Evolutionary conservation across 2,329 filamentous ascomycete genomes (phyloP).

Genomic region (Periconia sp.): DNA sequence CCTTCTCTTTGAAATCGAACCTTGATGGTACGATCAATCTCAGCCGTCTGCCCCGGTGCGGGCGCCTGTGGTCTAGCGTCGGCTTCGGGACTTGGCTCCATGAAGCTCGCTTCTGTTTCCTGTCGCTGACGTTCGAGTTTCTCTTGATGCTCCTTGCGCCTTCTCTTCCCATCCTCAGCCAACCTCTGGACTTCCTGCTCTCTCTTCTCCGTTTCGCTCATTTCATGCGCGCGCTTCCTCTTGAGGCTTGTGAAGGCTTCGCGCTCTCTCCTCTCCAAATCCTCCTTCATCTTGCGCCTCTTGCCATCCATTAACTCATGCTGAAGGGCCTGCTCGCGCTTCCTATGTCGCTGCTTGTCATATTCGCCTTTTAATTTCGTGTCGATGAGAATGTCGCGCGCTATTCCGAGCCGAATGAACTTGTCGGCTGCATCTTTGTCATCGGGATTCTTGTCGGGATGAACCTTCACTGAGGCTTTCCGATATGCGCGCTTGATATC

Average conservation of each 20-base stretch:
- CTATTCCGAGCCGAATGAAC: slow-evolving; percentile 85
- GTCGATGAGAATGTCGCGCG: slow-evolving; percentile 82
- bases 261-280: slow-evolving; percentile 79
- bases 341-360: slow-evolving; percentile 75
- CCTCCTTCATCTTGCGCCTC: slow-evolving; percentile 79
- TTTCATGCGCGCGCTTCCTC: slow-evolving; percentile 53
- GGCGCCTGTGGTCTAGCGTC: slow-evolving; percentile 16
- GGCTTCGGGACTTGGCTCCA: slow-evolving; percentile 36
- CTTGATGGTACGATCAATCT: slow-evolving; percentile 64
- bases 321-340: slow-evolving; percentile 71
- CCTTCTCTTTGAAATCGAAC: slow-evolving; percentile 61
- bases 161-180: slow-evolving; percentile 58
- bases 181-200: slow-evolving; percentile 57
- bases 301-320: slow-evolving; percentile 75
- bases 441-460: slow-evolving; percentile 84
- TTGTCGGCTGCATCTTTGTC: slow-evolving; percentile 70
- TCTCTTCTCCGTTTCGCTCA: slow-evolving; percentile 62
- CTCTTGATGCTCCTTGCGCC: slow-evolving; percentile 62
- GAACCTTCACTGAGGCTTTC: slow-evolving; percentile 84
- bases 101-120: slow-evolving; percentile 53
- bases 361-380: slow-evolving; percentile 75
- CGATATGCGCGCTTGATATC: slow-evolving; percentile 85
- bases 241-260: slow-evolving; percentile 45
- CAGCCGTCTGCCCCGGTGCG: slow-evolving; percentile 47
- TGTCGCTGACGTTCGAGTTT: slow-evolving; percentile 60